Base-by-base conservation (phyloP, 495 filamentous ascomycete species). In the Penicillium samsonianum region DNA sequence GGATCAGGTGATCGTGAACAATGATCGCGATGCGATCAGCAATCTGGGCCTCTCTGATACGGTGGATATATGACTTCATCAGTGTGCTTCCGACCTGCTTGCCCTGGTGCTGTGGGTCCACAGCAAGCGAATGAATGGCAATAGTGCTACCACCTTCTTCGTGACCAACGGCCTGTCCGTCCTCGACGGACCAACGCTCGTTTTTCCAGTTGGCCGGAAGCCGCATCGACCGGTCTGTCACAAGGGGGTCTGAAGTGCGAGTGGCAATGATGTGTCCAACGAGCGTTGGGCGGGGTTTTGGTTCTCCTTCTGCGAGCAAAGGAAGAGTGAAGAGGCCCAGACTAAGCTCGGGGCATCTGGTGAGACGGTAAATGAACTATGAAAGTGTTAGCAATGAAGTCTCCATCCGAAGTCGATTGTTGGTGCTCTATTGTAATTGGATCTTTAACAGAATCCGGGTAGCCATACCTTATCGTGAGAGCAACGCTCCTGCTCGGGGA, bases 221-320 rank as follows among this genome's bases (percentile, higher is more conserved):
- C 26, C 78, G 81, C 92, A 96, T 96, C 53, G 87, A 84, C 1
- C 72, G 78, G 65, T 96, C 93, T 7, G 85, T 90, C 57, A 96
- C 85, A 20, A 79, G 63, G 2, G 71, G 67, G 50, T 78, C 75
- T 44, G 75, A 72, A 12, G 83, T 86, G 60, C 86, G 86, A 19
- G 91, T 92, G 17, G 89, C 83, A 53, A 96, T 79, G 62, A 93
- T 79, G 72, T 96, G 90, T 50, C 84, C 93, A 30, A 96, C 76
- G n/a, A 98, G 79, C 16, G 80, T 78, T 59, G 71, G 75, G 50
- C 59, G 77, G 57, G 57, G 78, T 41, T 73, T 81, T 74, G 72
- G 64, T 75, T 74, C 62, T 67, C 62, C 59, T 35, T 74, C 69
- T 38, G 77, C 72, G 26, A 77, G 62, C 52, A 80, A 65, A 33